Evolutionary conservation across 306 rosid species (phyloP).

Genomic region (Abrus precatorius): DNA sequence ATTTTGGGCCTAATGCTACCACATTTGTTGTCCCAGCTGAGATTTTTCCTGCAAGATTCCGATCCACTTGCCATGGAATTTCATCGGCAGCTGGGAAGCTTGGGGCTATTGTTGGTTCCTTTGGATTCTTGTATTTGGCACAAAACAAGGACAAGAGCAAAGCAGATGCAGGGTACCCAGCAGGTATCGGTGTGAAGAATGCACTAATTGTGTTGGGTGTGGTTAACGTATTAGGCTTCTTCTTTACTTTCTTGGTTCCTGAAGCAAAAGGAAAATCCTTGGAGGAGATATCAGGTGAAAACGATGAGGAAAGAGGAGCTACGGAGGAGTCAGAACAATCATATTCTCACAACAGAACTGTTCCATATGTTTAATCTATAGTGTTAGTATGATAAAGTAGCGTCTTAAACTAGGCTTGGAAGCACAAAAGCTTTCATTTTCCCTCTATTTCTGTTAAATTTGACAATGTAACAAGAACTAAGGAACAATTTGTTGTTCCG

Average conservation of each 20-base stretch:
- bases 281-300: conserved; percentile 82
- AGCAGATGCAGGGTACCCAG: conserved; percentile 74
- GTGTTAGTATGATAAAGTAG: too few species aligned
- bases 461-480: too few species aligned
- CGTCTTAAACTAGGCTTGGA: too few species aligned
- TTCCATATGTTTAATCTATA: too few species aligned
- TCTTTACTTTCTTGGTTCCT: conserved; percentile 73
- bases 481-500: too few species aligned
- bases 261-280: conserved; percentile 76
- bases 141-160: conserved; percentile 65
- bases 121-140: conserved; percentile 78
- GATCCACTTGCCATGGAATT: conserved; percentile 79
- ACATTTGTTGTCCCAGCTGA: conserved; percentile 87
- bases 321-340: background rate
- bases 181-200: conserved; percentile 73
- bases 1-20: conserved; percentile 85
- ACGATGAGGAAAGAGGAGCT: conserved; percentile 56
- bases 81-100: conserved; percentile 75
- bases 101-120: conserved; percentile 80
- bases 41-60: conserved; percentile 74
- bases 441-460: too few species aligned
- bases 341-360: too few species aligned
- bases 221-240: conserved; percentile 62
- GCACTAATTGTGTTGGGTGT: conserved; percentile 59
- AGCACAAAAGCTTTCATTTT: too few species aligned